Evolutionary conservation across 2,329 filamentous ascomycete species (phyloP), one percentile per base, ranked within the genome.

Genomic region (Elsinoe perseae): DNA sequence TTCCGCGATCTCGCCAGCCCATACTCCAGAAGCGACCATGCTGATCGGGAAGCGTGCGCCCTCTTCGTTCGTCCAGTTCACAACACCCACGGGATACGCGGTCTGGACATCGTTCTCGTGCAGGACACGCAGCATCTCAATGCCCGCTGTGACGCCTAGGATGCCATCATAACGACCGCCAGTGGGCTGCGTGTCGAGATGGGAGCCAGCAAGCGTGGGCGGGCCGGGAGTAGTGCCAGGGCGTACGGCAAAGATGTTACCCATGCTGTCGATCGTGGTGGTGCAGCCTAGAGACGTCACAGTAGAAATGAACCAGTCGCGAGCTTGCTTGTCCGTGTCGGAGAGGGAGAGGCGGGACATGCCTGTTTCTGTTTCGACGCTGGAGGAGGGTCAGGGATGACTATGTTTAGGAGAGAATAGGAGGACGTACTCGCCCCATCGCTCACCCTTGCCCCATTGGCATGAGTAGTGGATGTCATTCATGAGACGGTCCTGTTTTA

Each of bases 51-150:
- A 92, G 0, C 87, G 80, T 1, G 87, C 87, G 2, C 87, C 87
- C 72, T 93, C 89, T 72, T 93, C 88, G 65, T 88, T 88, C 2
- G 85, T 90, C 85, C 85, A 89, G 64, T 90, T 89, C 2, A 91
- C 81, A 1, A 90, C 80, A 1, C 86, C 87, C 0, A 91, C 77
- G 1, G 84, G 84, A 36, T 81, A 86, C 43, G 85, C 79, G 0
- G 87, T 91, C 64, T 86, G 78, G 1, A 86, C 74, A 20, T 79
- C 74, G 59, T 84, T 79, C 16, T 91, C 87, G 4, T 83, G 76
- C 43, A 95, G 72, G 0, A 82, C 78, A 58, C 77, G 80, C 12
- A 93, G 72, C 68, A 86, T 83, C 70, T 93, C 88, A 0, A 93
- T 74, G 0, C 83, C 88, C 1, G 87, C 82, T 21, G 81, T 76